Evolutionary conservation across 2,329 filamentous ascomycete genomes (phyloP), one percentile per base, ranked within the genome.

Genomic region (Aspergillus latus): DNA sequence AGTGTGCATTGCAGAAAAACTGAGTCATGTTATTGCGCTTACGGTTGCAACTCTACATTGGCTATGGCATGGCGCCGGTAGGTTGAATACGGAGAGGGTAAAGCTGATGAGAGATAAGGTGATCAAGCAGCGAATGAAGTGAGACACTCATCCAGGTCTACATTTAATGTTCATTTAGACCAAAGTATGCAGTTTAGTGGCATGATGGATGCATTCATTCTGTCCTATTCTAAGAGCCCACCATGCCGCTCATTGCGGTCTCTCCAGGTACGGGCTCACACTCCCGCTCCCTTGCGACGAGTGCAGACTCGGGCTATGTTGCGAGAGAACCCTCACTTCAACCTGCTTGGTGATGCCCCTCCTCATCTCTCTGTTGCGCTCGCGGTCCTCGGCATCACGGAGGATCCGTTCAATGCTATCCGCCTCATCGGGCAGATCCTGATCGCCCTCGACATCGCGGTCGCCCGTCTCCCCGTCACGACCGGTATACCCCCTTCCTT

Each of bases 341-440:
- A 70, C 61, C 55, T 69, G 66, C 39, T 70, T 70, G 28, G 59
- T 67, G 10, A 70, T 70, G 2, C 65, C 67, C 0, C 53, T 49
- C 4, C 37, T 36, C 45, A 49, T 21, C n/a, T 46, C 50, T 6
- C 34, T 43, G 9, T 32, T 52, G 0, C 50, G 50, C 16, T 52
- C 50, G 1, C 9, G 42, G n/a, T 46, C 43, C 52, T 54, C 56
- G 28, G n/a, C 53, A 50, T 28, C 52, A 43, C 32, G 56, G 8
- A 70, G 52, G 13, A 70, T 70, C 1, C 56, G 59, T 42, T 70
- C 68, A 10, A 70, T 55, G 37, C 68, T 70, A 8, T 62, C 61
- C 6, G 62, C 61, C 2, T 60, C 26, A 16, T 65, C 58, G 8
- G 57, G 51, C 10, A 57, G 15, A 13, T 49, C 52, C n/a, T 21